phyloP scores from a whole-genome alignment of 176 grass and related monocot species.

The Cenchrus americanus region DNA sequence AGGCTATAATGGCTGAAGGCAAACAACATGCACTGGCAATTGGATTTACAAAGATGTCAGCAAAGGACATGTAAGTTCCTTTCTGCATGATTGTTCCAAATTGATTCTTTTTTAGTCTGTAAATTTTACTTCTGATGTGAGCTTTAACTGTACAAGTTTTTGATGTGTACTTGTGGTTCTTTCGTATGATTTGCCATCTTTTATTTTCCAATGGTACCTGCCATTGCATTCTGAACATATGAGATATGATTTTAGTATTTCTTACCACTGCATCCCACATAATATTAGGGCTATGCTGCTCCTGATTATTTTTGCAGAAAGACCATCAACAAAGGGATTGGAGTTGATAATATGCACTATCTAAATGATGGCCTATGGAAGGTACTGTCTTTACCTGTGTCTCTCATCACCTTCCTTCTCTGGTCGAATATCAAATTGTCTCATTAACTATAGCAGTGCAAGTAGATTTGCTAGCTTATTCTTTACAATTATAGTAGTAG shows the following conservation, averaged over 20 bases:
- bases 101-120: background rate
- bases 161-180: no score
- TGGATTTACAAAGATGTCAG: slow-evolving; percentile 96
- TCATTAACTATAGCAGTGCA: background rate
- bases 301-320: slow-evolving; percentile 58
- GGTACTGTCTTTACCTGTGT: slow-evolving; percentile 45
- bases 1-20: slow-evolving; percentile 99
- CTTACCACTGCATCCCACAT: background rate
- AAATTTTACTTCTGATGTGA: background rate
- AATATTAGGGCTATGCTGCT: slow-evolving; percentile 9
- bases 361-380: slow-evolving; percentile 99
- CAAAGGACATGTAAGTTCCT: slow-evolving; percentile 87
- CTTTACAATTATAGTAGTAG: background rate
- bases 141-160: background rate
- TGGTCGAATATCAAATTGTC: slow-evolving; percentile 17
- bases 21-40: slow-evolving; percentile 93
- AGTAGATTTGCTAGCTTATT: background rate
- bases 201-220: background rate
- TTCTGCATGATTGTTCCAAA: slow-evolving; percentile 21
- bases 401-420: background rate
- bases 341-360: slow-evolving; percentile 98
- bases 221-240: background rate
- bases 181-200: no score
- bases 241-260: background rate
- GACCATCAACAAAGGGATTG: slow-evolving; percentile 97